Percentiles rank a stretch among this genome's conserved stretches.
These are phyloP conservation scores for Sphenostylis stenocarpa DNA, from an alignment of 306 rosid genomes.

Conservation along the genomic window DNA sequence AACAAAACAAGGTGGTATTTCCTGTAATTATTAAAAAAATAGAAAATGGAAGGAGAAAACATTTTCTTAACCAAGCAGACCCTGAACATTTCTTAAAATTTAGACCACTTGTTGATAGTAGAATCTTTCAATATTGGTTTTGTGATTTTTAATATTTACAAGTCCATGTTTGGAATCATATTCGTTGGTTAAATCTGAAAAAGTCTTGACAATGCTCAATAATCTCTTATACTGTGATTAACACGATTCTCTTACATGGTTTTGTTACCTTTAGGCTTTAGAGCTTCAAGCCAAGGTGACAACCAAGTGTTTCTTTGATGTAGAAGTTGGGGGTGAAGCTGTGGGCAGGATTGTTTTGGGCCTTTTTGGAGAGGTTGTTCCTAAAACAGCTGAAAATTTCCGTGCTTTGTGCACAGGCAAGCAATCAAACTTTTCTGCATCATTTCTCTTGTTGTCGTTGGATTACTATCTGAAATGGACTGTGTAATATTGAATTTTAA, in stretches of 20 bases:
- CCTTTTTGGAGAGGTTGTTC: constrained; percentile 75
- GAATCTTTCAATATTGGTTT: neutral
- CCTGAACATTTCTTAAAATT: neutral
- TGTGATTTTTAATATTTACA: neutral
- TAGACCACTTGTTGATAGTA: neutral
- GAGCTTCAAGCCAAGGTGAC: constrained; percentile 84
- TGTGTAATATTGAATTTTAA: constrained; percentile 19
- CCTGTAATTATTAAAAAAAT: neutral
- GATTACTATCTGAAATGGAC: constrained; percentile 18
- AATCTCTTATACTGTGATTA: neutral
- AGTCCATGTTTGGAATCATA: neutral
- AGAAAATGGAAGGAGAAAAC: neutral
- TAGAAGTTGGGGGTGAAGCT: constrained; percentile 75
- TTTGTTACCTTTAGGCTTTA: constrained; percentile 46
- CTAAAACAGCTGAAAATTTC: constrained; percentile 81
- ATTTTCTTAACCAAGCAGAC: neutral
- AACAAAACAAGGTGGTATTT: neutral
- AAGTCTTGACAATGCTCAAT: neutral
- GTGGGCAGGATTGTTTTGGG: constrained; percentile 70
- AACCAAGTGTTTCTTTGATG: constrained; percentile 72
- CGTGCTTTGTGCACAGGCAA: constrained; percentile 92
- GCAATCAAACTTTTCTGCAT: constrained; percentile 14
- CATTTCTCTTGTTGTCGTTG: constrained; percentile 13
- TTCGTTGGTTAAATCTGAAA: neutral
- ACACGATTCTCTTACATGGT: constrained; percentile 27